Evolutionary conservation across 371 early-diverging fungal genomes (phyloP), one percentile per base, ranked within the genome.

Genomic region (Mucor piriformis): DNA sequence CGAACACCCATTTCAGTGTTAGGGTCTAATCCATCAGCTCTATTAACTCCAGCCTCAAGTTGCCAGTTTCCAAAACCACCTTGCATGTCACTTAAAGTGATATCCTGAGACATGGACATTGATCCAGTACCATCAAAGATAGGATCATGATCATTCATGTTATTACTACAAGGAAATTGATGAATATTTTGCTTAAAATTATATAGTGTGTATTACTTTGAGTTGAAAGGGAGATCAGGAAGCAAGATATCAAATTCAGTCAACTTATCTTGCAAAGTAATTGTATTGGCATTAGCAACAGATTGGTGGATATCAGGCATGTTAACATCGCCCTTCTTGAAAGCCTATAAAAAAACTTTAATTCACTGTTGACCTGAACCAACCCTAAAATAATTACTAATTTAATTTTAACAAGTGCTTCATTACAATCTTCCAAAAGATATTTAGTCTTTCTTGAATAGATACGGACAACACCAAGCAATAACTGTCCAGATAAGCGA

Each of bases 381-480:
- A 42, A 6, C 18, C 18, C 18, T 18, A 18, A 16, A 16, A 2
- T 18, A 8, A 18, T 46, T 78, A 90, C 93, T 84, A 95, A 77
- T 67, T 97, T 96, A 69, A 98, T 93, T 67, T 95, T 93, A 35
- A 94, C 78, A 25, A 96, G 75, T 0, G 99, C 98, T 59, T 97
- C 98, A 69, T 91, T 93, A 77, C 99, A 98, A 69, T 99, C 99
- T 64, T 98, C 99, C 6, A 98, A 83, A 44, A 99, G 81, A 66
- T 98, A 97, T 44, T 88, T 88, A 4, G 99, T 94, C 79, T 99
- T 98, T 51, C 97, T 87, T 3, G 96, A 96, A 79, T 95, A 96
- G 66, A 99, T 98, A 43, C 92, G 86, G 0, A 91, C 92, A 6
- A 99, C 96, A 55, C 99, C 99, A 5, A 99, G 85, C 32, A 99